Evolutionary conservation across 1,284 basidiomycete genomes (phyloP), one percentile per base, ranked within the genome.

Genomic region (Ganoderma resinaceum): DNA sequence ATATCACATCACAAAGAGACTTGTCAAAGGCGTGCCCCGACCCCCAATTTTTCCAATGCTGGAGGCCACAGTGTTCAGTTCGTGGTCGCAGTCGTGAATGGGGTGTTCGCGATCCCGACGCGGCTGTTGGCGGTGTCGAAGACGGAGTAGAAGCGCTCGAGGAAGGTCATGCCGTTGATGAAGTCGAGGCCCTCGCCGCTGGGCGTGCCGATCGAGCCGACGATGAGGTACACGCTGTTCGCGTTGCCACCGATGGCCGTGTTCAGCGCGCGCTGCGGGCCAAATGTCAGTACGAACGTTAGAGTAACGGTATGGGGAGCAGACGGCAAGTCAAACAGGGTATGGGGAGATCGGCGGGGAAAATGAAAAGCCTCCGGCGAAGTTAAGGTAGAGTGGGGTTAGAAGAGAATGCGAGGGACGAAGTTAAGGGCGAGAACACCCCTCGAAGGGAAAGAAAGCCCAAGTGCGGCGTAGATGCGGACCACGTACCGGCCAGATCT

Each of bases 101-200:
- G 70, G 69, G 85, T 86, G 49, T 72, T 80, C 6, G 86, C 85
- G 63, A 86, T 78, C 7, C 86, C 85, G 63, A 87, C 75, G 14
- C 74, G 80, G 9, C 63, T 61, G 79, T 87, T 87, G 55, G 80
- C 77, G 37, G 87, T 88, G 74, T 92, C 91, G 75, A 80, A 91
- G 35, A 90, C 88, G 16, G 85, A 82, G 79, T 91, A 91, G 84
- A 87, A 91, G 37, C 89, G 86, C 78, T 91, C 87, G 18, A 84
- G 72, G 60, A 77, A 80, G 43, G 76, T 72, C 72, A 75, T 74
- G 43, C 80, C 77, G 69, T 80, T 80, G 77, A 82, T 81, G 72
- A 82, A 80, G 76, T 81, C 80, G 38, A 82, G 76, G n/a, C 80
- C 80, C 60, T 69, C 16, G 55, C 80, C 80, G 11, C 73, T 69